phyloP scores from a whole-genome alignment of 805 yeast species.

The Middelhovenomyces tepae region DNA sequence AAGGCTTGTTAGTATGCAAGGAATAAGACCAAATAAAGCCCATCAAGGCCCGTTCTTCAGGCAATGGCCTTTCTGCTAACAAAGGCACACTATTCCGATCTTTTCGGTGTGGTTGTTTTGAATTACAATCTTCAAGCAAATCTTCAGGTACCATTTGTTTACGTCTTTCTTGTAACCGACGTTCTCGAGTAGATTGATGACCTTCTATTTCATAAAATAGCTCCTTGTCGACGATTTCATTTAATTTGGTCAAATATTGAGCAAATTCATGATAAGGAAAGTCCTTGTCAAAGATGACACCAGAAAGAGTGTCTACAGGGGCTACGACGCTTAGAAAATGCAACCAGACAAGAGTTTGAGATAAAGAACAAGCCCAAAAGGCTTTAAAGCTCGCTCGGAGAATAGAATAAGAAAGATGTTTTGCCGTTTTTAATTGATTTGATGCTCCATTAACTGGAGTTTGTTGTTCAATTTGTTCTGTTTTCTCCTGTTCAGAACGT shows the following conservation, averaged over 20 bases:
- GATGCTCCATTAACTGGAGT: not conserved
- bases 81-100: conserved; percentile 10
- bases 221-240: conserved; percentile 3
- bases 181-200: conserved; percentile 3
- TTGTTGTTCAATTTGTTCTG: conserved; percentile 3
- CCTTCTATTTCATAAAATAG: conserved; percentile 2
- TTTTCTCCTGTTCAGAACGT: not conserved
- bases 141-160: conserved; percentile 3
- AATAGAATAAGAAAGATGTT: conserved; percentile 5
- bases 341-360: conserved; percentile 2
- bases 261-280: conserved; percentile 4
- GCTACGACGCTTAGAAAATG: conserved; percentile 2
- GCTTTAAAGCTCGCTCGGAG: conserved; percentile 5
- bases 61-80: conserved; percentile 15
- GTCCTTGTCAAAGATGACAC: conserved; percentile 4
- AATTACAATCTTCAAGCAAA: conserved; percentile 4
- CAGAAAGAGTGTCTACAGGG: conserved; percentile 3
- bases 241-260: conserved; percentile 2
- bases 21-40: conserved; percentile 16
- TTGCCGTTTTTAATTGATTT: not conserved
- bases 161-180: conserved; percentile 2
- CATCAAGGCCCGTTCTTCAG: conserved; percentile 16
- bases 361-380: not conserved
- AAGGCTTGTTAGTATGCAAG: conserved; percentile 1
- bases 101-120: conserved; percentile 5